Evolutionary conservation across 768 basidiomycete species (phyloP), one percentile per base, ranked within the genome.

Genomic region (Pulveroboletus sp.): DNA sequence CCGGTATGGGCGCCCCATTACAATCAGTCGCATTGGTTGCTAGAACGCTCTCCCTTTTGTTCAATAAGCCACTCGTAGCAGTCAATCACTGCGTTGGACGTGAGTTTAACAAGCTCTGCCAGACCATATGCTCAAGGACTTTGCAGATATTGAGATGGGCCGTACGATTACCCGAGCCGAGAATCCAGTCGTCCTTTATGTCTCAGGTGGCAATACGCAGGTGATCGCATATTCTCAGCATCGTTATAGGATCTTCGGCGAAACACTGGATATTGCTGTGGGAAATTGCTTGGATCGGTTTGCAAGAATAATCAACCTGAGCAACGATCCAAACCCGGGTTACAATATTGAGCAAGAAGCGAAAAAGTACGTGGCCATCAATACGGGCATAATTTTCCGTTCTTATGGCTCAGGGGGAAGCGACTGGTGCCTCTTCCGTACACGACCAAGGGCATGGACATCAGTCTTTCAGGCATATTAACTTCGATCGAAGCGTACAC

Each of bases 21-120:
- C 93, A 95, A 61, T 94, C 94, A 3, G 93, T 98, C 13, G 94
- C 91, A 1, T 72, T 99, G 23, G 89, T 98, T 27, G 97, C 97
- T 1, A 78, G 97, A 40, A 95, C 91, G 1, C 74, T 99, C 29
- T 86, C 92, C 2, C 77, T 97, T 5, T 66, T 99, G 49, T 94
- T 87, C 67, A 69, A 81, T 58, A 98, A 97, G 62, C 95, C 97
- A 4, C 76, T 99, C 6, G 83, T 99, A 4, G 94, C 93, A 1
- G 97, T 98, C n/a, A 99, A 99, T 66, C 97, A 99, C 68, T 99
- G 97, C 60, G 85, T 99, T 27, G 97, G 97, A 41, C 97, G 97
- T 98, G 91, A 71, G 49, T 47, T 8, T 27, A 43, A 14, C 47
- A 16, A 43, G 38, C 47, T 42, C 39, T 17, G 9, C 32, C 33